phyloP scores from a whole-genome alignment of 2,329 filamentous ascomycete genomes.

The Graphilbum sp. region DNA sequence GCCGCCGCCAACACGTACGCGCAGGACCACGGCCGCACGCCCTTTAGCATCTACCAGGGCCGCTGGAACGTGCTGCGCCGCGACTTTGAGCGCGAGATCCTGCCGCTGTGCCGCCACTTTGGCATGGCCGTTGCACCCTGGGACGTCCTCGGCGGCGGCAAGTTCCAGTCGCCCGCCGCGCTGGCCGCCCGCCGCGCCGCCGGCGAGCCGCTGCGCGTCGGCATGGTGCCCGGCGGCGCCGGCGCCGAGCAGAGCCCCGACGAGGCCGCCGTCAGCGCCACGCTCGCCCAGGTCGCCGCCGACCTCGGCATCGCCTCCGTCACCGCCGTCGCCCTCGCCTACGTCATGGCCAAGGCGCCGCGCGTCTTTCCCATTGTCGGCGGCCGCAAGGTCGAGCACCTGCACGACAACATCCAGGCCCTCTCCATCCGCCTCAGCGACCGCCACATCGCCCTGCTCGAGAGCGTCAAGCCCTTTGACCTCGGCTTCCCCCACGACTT shows the following conservation, averaged over 20 bases:
- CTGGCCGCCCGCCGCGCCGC: constrained; percentile 11
- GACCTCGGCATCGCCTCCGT: constrained; percentile 37
- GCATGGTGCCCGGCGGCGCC: constrained; percentile 6
- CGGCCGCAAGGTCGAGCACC: constrained; percentile 32
- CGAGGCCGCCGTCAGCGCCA: constrained; percentile 33
- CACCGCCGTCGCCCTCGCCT: constrained; percentile 40
- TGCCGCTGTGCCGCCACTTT: constrained; percentile 24
- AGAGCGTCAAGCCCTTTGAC: constrained; percentile 34
- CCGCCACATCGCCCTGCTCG: constrained; percentile 37
- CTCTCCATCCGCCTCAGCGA: constrained; percentile 30
- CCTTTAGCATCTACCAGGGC: constrained; percentile 23
- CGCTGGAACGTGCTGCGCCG: constrained; percentile 18
- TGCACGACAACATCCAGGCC: constrained; percentile 38
- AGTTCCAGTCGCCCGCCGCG: constrained; percentile 25
- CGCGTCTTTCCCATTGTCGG: constrained; percentile 39
- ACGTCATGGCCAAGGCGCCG: constrained; percentile 31
- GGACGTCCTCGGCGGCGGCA: constrained; percentile 39
- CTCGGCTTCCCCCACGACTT: constrained; percentile 35
- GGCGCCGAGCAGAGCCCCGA: constrained; percentile 24
- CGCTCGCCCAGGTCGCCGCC: constrained; percentile 42
- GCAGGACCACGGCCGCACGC: constrained; percentile 17
- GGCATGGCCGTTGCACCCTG: constrained; percentile 41
- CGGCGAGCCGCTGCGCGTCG: constrained; percentile 23
- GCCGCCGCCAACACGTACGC: constrained; percentile 22
- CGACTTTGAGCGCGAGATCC: constrained; percentile 22